Evolutionary conservation across 2,329 filamentous ascomycete species (phyloP).

Genomic region (Thielaviopsis ethacetica): DNA sequence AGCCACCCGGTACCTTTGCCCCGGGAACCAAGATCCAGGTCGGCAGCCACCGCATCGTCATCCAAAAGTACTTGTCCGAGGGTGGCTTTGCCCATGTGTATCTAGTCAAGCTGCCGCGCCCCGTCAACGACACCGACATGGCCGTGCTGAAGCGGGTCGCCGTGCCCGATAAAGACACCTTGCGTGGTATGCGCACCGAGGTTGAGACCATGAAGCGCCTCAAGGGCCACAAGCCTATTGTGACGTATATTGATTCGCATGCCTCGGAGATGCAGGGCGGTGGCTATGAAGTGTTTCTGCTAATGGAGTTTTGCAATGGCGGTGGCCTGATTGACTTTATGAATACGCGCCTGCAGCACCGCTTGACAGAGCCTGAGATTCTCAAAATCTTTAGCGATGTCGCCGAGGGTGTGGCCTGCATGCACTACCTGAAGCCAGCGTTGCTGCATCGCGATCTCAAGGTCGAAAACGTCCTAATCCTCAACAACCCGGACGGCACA

Average conservation of each 20-base stretch:
- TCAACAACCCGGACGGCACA: constrained; percentile 38
- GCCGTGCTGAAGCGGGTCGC: constrained; percentile 90
- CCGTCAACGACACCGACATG: constrained; percentile 60
- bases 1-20: constrained; percentile 72
- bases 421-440: constrained; percentile 95
- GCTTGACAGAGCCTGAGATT: constrained; percentile 93
- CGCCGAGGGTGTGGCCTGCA: constrained; percentile 89
- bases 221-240: constrained; percentile 89
- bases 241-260: constrained; percentile 97
- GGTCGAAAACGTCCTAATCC: constrained; percentile 94
- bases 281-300: constrained; percentile 91
- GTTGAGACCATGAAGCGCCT: constrained; percentile 99
- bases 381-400: constrained; percentile 93
- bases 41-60: constrained; percentile 77
- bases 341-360: constrained; percentile 94
- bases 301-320: constrained; percentile 95
- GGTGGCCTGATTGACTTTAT: constrained; percentile 98
- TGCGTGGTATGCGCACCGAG: constrained; percentile 93
- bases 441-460: constrained; percentile 89
- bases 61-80: constrained; percentile 95
- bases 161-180: constrained; percentile 84
- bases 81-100: constrained; percentile 98
- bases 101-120: constrained; percentile 69
- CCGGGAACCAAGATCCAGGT: constrained; percentile 95
- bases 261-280: constrained; percentile 84